These are phyloP conservation scores for Tylopilus felleus DNA, from an alignment of 768 basidiomycete genomes.

Conservation along the genomic window DNA sequence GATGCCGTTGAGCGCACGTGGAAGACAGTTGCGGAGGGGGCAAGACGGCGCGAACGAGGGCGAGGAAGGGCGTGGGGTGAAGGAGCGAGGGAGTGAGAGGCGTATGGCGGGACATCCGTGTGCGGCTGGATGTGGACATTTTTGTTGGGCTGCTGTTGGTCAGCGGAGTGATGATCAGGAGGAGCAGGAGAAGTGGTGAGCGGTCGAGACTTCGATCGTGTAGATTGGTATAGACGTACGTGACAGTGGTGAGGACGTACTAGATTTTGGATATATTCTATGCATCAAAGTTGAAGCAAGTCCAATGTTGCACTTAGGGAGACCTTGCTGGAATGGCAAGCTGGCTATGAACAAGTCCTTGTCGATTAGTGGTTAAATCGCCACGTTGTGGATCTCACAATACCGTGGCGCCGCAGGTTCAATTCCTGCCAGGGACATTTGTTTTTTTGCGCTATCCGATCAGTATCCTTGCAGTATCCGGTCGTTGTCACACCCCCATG, in stretches of 20 bases:
- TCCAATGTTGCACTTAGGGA: too few species aligned
- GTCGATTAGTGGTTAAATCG: constrained; percentile 44
- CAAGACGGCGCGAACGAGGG: constrained; percentile 14
- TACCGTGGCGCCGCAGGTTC: constrained; percentile 38
- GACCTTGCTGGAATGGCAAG: too few species aligned
- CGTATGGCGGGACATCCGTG: constrained; percentile 54
- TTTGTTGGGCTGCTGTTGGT: constrained; percentile 60
- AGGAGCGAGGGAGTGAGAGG: constrained; percentile 2
- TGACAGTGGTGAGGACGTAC: background rate
- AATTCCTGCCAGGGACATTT: constrained; percentile 37
- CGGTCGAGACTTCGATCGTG: background rate
- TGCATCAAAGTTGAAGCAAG: too few species aligned
- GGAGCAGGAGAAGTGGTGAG: background rate
- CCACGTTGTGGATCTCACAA: constrained; percentile 38
- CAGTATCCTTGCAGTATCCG: too few species aligned
- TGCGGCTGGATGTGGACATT: constrained; percentile 80
- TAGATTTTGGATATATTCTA: background rate
- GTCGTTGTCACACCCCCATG: too few species aligned
- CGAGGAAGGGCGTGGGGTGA: constrained; percentile 4
- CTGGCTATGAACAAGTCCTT: constrained; percentile 24
- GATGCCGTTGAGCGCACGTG: constrained; percentile 11
- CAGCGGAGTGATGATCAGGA: constrained; percentile 1
- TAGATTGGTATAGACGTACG: background rate
- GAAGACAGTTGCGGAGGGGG: constrained; percentile 22
- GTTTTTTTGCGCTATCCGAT: constrained; percentile 14